phyloP scores from a whole-genome alignment of 495 filamentous ascomycete species.

The Penicillium angulare region DNA sequence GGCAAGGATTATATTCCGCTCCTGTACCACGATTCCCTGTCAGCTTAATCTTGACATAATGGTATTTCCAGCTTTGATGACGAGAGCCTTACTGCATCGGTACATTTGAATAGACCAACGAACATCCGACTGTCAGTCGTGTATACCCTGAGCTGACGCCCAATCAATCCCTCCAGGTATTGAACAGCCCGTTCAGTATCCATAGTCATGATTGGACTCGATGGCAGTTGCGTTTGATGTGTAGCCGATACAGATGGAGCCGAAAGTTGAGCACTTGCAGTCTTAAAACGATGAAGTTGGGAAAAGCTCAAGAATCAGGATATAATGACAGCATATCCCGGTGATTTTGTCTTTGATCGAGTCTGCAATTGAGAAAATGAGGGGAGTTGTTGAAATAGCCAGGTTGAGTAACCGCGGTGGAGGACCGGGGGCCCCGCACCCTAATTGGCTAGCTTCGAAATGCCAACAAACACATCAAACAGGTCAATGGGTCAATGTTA shows the following conservation, averaged over 20 bases:
- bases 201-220: constrained; percentile 25
- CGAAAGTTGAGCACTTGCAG: background rate
- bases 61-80: background rate
- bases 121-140: constrained; percentile 87
- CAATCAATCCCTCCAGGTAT: constrained; percentile 49
- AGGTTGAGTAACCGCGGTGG: background rate
- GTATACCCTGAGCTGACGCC: constrained; percentile 66
- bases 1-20: constrained; percentile 81
- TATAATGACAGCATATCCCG: too few relatives aligned
- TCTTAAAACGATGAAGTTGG: too few relatives aligned
- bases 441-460: too few relatives aligned
- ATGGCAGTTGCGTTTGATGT: background rate
- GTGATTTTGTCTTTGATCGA: too few relatives aligned
- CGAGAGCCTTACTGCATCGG: constrained; percentile 67
- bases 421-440: too few relatives aligned
- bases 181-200: constrained; percentile 38
- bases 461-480: too few relatives aligned
- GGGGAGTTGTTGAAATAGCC: background rate
- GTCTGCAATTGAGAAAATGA: background rate
- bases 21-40: constrained; percentile 39
- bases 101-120: constrained; percentile 87
- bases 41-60: background rate
- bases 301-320: too few relatives aligned
- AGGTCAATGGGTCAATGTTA: too few relatives aligned
- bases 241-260: background rate